phyloP scores from a whole-genome alignment of 1,139 yeast species.

The Saccharomyces hybrid region DNA sequence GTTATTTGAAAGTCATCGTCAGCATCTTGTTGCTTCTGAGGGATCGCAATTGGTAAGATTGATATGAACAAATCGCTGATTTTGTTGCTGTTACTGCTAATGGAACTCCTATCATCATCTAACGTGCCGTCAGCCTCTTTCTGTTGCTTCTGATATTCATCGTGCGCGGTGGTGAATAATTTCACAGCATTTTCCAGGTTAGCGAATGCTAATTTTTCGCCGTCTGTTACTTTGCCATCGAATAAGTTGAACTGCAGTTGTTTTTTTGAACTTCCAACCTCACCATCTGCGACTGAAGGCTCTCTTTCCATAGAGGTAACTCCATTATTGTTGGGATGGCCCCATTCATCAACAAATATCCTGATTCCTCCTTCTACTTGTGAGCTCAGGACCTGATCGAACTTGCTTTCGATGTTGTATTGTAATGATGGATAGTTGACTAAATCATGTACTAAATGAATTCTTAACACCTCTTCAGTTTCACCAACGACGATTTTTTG shows the following conservation, averaged over 20 bases:
- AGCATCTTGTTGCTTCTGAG: conserved; percentile 23
- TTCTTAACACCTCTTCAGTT: conserved; percentile 67
- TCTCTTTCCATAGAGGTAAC: neutral
- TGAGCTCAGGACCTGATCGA: conserved; percentile 66
- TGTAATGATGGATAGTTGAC: conserved; percentile 64
- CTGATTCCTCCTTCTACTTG: conserved; percentile 89
- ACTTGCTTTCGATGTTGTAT: conserved; percentile 56
- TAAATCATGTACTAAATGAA: conserved; percentile 80
- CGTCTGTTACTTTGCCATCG: conserved; percentile 71
- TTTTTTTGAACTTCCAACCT: conserved; percentile 23
- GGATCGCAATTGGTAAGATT: conserved; percentile 51
- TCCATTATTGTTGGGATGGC: conserved; percentile 26
- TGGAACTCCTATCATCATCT: conserved; percentile 21
- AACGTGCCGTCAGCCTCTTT: conserved; percentile 19
- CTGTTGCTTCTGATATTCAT: conserved; percentile 26
- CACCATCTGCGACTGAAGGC: conserved; percentile 19
- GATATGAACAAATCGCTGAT: conserved; percentile 61
- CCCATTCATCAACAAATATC: conserved; percentile 44
- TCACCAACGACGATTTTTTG: conserved; percentile 47
- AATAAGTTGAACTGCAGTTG: conserved; percentile 58
- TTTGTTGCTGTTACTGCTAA: conserved; percentile 49
- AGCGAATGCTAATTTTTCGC: conserved; percentile 84
- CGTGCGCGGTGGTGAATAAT: conserved; percentile 36
- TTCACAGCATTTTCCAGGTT: conserved; percentile 70
- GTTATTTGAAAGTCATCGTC: conserved; percentile 32